Percentiles rank a stretch among this genome's conserved stretches.
Evolutionary conservation across 352 stramenopile species (phyloP).

Genomic region (Thalassiosira livingstoniorum): DNA sequence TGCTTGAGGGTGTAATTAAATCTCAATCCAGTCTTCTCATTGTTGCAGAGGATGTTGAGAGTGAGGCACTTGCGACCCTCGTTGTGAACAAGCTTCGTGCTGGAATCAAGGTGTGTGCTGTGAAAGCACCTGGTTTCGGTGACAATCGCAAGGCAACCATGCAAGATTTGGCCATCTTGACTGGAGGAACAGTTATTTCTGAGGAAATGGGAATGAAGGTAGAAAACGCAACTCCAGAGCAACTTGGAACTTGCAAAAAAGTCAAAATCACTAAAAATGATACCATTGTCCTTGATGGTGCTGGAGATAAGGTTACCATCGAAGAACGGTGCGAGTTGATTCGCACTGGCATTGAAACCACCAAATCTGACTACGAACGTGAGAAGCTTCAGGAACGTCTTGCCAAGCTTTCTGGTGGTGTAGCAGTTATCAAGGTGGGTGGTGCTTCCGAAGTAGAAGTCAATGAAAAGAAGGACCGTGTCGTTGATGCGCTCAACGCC

Average conservation of each 20-base stretch:
- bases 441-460: conserved; percentile 99
- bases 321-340: conserved; percentile 97
- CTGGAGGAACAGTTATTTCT: conserved; percentile 97
- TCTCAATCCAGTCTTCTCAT: conserved; percentile 97
- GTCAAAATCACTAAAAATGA: conserved; percentile 99
- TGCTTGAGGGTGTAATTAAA: conserved; percentile 98
- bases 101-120: conserved; percentile 99
- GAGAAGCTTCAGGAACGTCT: conserved; percentile 99
- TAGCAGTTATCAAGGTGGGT: conserved; percentile 99
- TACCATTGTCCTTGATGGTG: conserved; percentile 97
- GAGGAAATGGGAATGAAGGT: conserved; percentile 99
- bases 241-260: conserved; percentile 95
- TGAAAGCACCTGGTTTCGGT: conserved; percentile 99
- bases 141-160: conserved; percentile 99
- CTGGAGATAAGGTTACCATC: conserved; percentile 90
- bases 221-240: conserved; percentile 94
- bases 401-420: conserved; percentile 98
- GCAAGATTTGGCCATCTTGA: conserved; percentile 99
- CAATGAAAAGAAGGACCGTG: conserved; percentile 99
- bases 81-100: conserved; percentile 99
- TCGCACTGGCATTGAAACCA: conserved; percentile 93
- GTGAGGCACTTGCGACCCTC: conserved; percentile 97
- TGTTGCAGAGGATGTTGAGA: conserved; percentile 99
- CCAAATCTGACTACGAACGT: conserved; percentile 99
- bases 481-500: conserved; percentile 99